Conservation (phyloP, 2,329 filamentous ascomycete species). For the Cladosporium sp. region DNA sequence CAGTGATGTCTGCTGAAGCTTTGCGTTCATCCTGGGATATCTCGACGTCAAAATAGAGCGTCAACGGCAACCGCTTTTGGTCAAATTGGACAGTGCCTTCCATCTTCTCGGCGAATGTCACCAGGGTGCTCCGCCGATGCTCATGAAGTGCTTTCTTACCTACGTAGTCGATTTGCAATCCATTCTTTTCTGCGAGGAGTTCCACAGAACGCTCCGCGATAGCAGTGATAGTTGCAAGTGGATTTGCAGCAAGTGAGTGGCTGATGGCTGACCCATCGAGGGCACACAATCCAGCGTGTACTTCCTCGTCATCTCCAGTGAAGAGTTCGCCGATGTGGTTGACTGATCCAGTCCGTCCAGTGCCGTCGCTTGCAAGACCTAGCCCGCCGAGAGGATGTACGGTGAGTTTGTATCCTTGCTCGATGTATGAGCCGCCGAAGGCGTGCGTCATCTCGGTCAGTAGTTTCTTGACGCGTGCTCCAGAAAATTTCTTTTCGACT, state of each 20-base stretch:
- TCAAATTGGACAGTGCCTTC: not conserved
- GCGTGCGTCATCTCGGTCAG: constrained; percentile 53
- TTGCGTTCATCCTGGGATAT: not conserved
- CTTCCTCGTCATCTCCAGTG: constrained; percentile 47
- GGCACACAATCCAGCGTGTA: constrained; percentile 56
- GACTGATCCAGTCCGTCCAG: constrained; percentile 53
- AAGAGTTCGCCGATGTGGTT: constrained; percentile 61
- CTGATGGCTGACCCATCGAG: constrained; percentile 61
- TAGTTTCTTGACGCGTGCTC: not conserved
- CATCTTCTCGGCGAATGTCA: not conserved
- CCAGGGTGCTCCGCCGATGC: not conserved
- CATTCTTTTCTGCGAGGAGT: not conserved
- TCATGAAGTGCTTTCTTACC: not conserved
- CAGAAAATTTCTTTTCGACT: constrained; percentile 43
- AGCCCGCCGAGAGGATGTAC: constrained; percentile 66
- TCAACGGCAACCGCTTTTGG: not conserved
- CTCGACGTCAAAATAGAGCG: not conserved
- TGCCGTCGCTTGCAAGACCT: constrained; percentile 58
- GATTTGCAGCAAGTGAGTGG: constrained; percentile 60
- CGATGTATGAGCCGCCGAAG: constrained; percentile 58
- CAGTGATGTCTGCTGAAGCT: not conserved
- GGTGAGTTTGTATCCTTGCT: constrained; percentile 59
- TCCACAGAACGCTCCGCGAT: constrained; percentile 62
- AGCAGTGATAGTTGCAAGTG: constrained; percentile 65
- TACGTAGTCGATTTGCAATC: not conserved